phyloP scores from a whole-genome alignment of 2,329 filamentous ascomycete genomes.

The Pestalotiopsis sp. region DNA sequence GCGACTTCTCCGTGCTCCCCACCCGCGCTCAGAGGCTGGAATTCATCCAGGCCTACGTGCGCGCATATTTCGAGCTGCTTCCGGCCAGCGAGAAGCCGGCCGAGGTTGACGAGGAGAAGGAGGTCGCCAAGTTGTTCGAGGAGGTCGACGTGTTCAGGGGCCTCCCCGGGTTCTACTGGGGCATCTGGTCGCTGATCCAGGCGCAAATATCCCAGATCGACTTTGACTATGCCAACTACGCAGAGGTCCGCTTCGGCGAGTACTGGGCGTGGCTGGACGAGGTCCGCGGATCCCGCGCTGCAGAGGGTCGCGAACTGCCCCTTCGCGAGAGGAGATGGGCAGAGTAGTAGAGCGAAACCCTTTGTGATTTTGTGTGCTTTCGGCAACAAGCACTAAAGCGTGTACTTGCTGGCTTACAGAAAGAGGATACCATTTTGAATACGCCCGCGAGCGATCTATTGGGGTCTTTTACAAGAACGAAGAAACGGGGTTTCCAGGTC shows the following conservation, averaged over 20 bases:
- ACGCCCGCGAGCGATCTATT: neutral
- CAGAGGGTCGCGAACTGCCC: slow-evolving; percentile 47
- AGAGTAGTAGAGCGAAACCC: slow-evolving; percentile 38
- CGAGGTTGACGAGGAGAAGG: slow-evolving; percentile 56
- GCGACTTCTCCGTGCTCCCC: slow-evolving; percentile 83
- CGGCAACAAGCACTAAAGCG: neutral
- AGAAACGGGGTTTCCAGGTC: neutral
- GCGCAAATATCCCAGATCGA: slow-evolving; percentile 92
- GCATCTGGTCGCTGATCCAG: slow-evolving; percentile 95
- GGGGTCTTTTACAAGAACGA: too few species aligned
- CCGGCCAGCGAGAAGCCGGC: slow-evolving; percentile 34
- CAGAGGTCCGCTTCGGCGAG: slow-evolving; percentile 82
- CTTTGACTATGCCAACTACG: slow-evolving; percentile 94
- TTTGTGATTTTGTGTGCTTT: neutral
- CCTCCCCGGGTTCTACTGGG: slow-evolving; percentile 88
- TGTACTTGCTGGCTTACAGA: neutral
- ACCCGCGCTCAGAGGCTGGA: slow-evolving; percentile 74
- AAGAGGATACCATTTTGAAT: neutral
- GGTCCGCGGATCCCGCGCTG: slow-evolving; percentile 62
- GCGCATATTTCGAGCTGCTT: slow-evolving; percentile 66
- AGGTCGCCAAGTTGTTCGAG: slow-evolving; percentile 69
- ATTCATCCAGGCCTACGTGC: slow-evolving; percentile 84
- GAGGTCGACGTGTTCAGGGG: slow-evolving; percentile 90
- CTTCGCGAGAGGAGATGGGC: slow-evolving; percentile 83
- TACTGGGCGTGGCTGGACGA: slow-evolving; percentile 92